Evolutionary conservation across 2,329 filamentous ascomycete genomes (phyloP).

Genomic region (Colletotrichum tabaci): DNA sequence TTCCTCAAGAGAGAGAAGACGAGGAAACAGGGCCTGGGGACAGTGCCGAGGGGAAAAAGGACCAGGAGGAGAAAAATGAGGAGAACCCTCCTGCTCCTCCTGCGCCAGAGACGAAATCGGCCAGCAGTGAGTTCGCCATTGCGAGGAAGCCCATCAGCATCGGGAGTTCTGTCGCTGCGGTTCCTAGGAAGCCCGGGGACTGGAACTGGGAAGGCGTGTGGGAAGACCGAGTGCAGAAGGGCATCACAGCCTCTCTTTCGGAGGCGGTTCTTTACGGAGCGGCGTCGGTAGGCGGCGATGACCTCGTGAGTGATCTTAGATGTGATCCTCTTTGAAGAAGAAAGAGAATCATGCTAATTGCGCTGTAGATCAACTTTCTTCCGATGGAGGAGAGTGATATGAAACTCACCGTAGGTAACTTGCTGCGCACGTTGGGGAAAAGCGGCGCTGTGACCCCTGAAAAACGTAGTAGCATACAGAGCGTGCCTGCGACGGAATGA

Average conservation of each 20-base stretch:
- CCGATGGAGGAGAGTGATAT: conserved; percentile 73
- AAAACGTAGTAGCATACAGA: conserved; percentile 33
- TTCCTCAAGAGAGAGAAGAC: neutral
- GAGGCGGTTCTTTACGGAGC: conserved; percentile 85
- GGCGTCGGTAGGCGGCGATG: conserved; percentile 59
- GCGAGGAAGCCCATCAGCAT: conserved; percentile 39
- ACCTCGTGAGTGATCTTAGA: conserved; percentile 34
- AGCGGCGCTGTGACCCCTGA: conserved; percentile 45
- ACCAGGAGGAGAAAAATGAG: conserved; percentile 44
- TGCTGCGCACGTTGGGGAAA: conserved; percentile 65
- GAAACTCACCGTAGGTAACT: conserved; percentile 70
- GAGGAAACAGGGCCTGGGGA: conserved; percentile 4
- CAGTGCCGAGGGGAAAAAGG: neutral
- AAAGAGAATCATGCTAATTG: conserved; percentile 19
- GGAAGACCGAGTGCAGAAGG: conserved; percentile 88
- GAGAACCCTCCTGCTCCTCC: conserved; percentile 23
- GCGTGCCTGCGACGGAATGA: conserved; percentile 36
- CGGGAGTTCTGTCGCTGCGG: conserved; percentile 2
- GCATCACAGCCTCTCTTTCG: conserved; percentile 81
- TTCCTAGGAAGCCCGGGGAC: conserved; percentile 76
- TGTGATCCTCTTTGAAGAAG: neutral
- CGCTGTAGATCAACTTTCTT: conserved; percentile 74
- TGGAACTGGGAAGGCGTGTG: conserved; percentile 99
- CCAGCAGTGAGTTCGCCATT: conserved; percentile 33
- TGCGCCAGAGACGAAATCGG: conserved; percentile 10